Evolutionary conservation across 176 grass and related monocot genomes (phyloP).

Genomic region (Oryza officinalis): DNA sequence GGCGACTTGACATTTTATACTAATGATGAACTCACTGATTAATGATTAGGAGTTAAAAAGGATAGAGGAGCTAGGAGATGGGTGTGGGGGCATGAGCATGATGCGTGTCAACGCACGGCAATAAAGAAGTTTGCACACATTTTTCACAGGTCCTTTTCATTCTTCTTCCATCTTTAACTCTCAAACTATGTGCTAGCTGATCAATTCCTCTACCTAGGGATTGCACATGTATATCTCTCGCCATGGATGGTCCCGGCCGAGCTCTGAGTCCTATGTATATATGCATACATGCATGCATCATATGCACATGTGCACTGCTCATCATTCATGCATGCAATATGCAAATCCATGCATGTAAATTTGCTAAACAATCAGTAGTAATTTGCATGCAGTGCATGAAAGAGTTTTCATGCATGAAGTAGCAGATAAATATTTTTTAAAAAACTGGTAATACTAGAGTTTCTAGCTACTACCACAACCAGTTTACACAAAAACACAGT

Average conservation of each 20-base stretch:
- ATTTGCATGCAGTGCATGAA: background rate
- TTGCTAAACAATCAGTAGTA: background rate
- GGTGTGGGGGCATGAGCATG: constrained; percentile 37
- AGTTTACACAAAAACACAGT: background rate
- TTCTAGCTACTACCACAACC: background rate
- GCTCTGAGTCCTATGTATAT: constrained; percentile 7
- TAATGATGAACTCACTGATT: background rate
- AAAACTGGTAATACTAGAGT: background rate
- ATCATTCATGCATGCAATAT: constrained; percentile 11
- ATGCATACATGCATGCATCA: constrained; percentile 24
- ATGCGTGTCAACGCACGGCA: constrained; percentile 79
- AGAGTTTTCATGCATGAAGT: background rate
- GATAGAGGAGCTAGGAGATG: background rate
- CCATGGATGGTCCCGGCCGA: background rate
- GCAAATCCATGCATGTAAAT: constrained; percentile 21
- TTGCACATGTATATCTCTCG: constrained; percentile 6
- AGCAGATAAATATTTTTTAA: background rate
- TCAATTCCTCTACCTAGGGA: constrained; percentile 25
- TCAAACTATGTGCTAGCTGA: constrained; percentile 51
- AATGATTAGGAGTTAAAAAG: background rate
- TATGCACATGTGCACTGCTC: background rate
- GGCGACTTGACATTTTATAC: background rate
- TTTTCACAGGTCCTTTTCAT: constrained; percentile 38
- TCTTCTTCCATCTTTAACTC: constrained; percentile 43
- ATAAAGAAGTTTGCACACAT: constrained; percentile 58